A percentile compares a stretch with the other conserved stretches of the same genome.
Conservation (phyloP, 208 protist species). For the Vickermania spadyakhi region DNA sequence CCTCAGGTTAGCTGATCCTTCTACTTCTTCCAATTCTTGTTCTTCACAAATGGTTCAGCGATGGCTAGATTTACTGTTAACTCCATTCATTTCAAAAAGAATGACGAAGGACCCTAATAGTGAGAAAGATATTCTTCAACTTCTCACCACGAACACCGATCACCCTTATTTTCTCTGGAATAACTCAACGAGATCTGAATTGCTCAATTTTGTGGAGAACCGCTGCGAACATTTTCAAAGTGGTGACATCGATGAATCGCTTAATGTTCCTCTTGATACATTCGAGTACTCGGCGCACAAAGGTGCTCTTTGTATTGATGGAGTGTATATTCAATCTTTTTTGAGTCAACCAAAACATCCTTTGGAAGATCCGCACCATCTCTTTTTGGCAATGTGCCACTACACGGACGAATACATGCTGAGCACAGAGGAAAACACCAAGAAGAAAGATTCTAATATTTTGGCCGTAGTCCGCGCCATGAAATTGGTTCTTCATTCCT, state of each 20-base stretch:
- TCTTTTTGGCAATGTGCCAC: conserved; percentile 41
- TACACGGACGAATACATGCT: conserved; percentile 26
- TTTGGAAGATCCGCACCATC: conserved; percentile 57
- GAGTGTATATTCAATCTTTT: conserved; percentile 87
- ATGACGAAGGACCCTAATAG: conserved; percentile 20
- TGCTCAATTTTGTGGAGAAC: conserved; percentile 45
- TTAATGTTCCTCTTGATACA: conserved; percentile 11
- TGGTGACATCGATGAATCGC: conserved; percentile 20
- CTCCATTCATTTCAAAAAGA: conserved; percentile 67
- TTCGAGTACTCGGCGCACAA: conserved; percentile 63
- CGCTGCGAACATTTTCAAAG: conserved; percentile 45
- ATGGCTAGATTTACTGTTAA: conserved; percentile 64
- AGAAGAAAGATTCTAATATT: background rate
- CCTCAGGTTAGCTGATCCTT: conserved; percentile 26
- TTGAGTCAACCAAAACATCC: conserved; percentile 68
- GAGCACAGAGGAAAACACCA: background rate
- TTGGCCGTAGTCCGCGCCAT: conserved; percentile 19
- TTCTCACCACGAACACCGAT: conserved; percentile 80
- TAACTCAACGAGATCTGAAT: conserved; percentile 66
- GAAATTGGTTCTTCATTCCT: conserved; percentile 20
- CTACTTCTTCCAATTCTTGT: background rate
- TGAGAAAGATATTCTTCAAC: conserved; percentile 54
- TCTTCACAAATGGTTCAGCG: conserved; percentile 18
- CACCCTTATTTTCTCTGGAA: conserved; percentile 88
- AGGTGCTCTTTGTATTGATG: conserved; percentile 75